Evolutionary conservation across 1,284 basidiomycete species (phyloP).

Genomic region (Schizophyllum amplum): DNA sequence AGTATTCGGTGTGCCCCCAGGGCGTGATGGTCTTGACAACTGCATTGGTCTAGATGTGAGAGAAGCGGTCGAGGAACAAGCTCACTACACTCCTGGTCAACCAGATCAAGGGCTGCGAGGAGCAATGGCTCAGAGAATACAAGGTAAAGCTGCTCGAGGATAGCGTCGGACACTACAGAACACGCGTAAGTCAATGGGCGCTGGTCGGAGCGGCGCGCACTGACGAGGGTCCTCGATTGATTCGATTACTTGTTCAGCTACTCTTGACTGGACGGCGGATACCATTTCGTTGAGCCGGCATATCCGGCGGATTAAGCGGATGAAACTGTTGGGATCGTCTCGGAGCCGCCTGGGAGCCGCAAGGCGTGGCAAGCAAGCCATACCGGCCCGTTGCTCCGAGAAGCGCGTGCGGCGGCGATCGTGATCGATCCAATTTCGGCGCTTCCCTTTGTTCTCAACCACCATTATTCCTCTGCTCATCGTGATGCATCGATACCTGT

Average conservation of each 20-base stretch:
- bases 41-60: slow-evolving; percentile 18
- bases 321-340: no score
- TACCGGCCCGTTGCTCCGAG: no score
- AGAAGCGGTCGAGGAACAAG: background rate
- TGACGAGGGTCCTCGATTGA: slow-evolving; percentile 15
- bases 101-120: slow-evolving; percentile 61
- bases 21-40: slow-evolving; percentile 55
- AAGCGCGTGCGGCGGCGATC: background rate
- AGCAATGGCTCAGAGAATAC: slow-evolving; percentile 56
- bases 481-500: slow-evolving; percentile 38
- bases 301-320: background rate
- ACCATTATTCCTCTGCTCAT: background rate
- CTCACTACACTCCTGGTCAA: slow-evolving; percentile 58
- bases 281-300: background rate
- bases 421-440: background rate
- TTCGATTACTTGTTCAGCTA: slow-evolving; percentile 24
- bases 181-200: background rate
- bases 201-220: background rate
- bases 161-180: slow-evolving; percentile 41
- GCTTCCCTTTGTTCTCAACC: background rate
- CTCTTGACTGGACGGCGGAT: background rate
- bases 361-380: no score
- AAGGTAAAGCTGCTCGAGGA: slow-evolving; percentile 41
- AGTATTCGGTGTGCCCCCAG: slow-evolving; percentile 50
- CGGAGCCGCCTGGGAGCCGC: no score